Evolutionary conservation across 495 filamentous ascomycete species (phyloP).

Genomic region (Hyphodiscus hymeniophilus): DNA sequence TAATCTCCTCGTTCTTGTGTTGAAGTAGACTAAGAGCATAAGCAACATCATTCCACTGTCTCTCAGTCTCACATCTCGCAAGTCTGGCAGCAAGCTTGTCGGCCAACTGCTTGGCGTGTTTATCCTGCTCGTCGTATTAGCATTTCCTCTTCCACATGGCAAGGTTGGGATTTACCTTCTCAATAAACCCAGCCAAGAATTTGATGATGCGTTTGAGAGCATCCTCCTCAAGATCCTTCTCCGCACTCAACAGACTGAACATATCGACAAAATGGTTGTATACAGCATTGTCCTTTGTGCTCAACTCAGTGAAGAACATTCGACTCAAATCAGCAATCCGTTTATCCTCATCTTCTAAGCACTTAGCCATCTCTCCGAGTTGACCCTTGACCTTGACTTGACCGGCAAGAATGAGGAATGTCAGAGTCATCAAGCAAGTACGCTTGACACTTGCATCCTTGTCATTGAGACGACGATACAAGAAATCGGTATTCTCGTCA

Average conservation of each 20-base stretch:
- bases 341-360: constrained; percentile 89
- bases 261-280: constrained; percentile 99
- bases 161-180: constrained; percentile 59
- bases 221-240: constrained; percentile 73
- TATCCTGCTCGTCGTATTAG: constrained; percentile 56
- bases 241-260: constrained; percentile 86
- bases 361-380: constrained; percentile 98
- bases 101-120: constrained; percentile 92
- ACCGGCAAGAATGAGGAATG: constrained; percentile 92
- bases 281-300: constrained; percentile 96
- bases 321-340: constrained; percentile 84
- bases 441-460: constrained; percentile 84
- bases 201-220: constrained; percentile 76
- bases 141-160: not conserved
- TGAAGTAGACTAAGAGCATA: constrained; percentile 82
- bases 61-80: constrained; percentile 77
- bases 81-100: constrained; percentile 88
- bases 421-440: constrained; percentile 97
- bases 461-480: constrained; percentile 90
- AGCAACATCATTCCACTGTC: constrained; percentile 95
- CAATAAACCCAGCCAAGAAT: constrained; percentile 90
- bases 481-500: constrained; percentile 97
- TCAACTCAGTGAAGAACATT: constrained; percentile 98
- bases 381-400: constrained; percentile 99
- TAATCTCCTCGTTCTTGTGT: constrained; percentile 97